phyloP scores from a whole-genome alignment of 345 rosid genomes.

The Arabidopsis arenosa region DNA sequence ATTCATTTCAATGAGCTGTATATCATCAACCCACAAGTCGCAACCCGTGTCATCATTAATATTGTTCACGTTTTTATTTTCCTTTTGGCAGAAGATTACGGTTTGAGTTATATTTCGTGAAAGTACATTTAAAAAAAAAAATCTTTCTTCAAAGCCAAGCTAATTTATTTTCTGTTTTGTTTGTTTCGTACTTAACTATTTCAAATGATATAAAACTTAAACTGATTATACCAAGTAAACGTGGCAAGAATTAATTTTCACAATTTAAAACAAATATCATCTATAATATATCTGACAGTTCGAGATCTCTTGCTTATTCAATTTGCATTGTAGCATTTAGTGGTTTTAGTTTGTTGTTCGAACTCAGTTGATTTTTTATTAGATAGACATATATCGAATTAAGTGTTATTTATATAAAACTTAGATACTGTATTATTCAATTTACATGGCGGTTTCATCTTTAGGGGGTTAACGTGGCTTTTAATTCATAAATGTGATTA shows the following conservation, averaged over 20 bases:
- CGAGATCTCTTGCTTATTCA: neutral
- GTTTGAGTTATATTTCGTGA: conserved; percentile 28
- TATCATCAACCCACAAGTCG: conserved; percentile 14
- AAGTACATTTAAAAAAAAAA: neutral
- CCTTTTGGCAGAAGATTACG: conserved; percentile 31
- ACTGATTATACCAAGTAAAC: neutral
- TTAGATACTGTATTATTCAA: conserved; percentile 3
- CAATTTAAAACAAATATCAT: neutral
- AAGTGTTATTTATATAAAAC: too few relatives aligned
- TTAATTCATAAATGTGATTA: conserved; percentile 25
- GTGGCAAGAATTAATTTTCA: neutral
- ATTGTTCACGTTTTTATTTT: conserved; percentile 33
- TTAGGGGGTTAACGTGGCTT: conserved; percentile 33
- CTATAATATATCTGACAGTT: neutral
- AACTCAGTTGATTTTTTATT: neutral
- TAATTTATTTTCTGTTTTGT: conserved; percentile 1
- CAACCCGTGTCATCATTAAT: conserved; percentile 42
- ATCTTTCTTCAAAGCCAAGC: conserved; percentile 1
- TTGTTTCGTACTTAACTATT: neutral
- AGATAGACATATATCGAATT: neutral
- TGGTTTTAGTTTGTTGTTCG: neutral
- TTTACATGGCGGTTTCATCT: conserved; percentile 12
- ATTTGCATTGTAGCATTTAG: neutral
- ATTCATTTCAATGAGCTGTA: conserved; percentile 27
- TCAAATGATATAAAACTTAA: neutral